Evolutionary conservation across 2,329 filamentous ascomycete genomes (phyloP).

Genomic region (Curvularia hawaiiensis): DNA sequence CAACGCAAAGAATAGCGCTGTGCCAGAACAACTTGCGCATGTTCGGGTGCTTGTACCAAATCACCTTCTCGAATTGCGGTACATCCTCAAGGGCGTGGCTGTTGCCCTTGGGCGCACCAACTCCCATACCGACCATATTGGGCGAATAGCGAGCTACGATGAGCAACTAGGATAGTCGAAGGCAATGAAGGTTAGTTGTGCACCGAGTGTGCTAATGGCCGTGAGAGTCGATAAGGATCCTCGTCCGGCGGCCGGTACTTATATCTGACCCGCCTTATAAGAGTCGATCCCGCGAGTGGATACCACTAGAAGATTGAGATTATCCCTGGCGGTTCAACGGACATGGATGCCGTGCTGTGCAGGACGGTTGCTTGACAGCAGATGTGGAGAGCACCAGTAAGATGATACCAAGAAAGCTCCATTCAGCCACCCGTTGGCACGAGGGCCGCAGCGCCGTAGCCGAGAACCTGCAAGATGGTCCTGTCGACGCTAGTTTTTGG

Average conservation of each 20-base stretch:
- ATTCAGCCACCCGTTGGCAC: constrained; percentile 29
- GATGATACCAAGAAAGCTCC: constrained; percentile 15
- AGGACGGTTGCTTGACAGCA: constrained; percentile 20
- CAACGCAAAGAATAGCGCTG: constrained; percentile 56
- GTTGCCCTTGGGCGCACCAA: constrained; percentile 24
- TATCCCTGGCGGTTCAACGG: constrained; percentile 19
- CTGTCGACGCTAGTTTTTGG: not conserved
- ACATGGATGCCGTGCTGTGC: constrained; percentile 24
- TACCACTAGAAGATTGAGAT: constrained; percentile 6
- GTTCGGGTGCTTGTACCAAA: constrained; percentile 60
- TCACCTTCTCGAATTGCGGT: constrained; percentile 57
- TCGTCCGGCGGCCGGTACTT: constrained; percentile 25
- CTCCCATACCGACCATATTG: constrained; percentile 23
- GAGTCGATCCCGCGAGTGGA: constrained; percentile 7
- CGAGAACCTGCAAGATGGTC: constrained; percentile 13
- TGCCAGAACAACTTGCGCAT: constrained; percentile 62
- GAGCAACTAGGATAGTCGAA: not conserved
- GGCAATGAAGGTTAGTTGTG: constrained; percentile 9
- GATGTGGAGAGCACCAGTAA: constrained; percentile 23
- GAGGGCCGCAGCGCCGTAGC: constrained; percentile 30
- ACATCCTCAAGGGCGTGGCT: constrained; percentile 53
- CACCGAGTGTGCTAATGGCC: constrained; percentile 20
- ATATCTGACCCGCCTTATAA: constrained; percentile 16
- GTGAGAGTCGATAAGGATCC: constrained; percentile 18
- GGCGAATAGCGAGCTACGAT: not conserved